Base-by-base conservation (phyloP, 257 asterid genomes). In the Solanum acaule region DNA sequence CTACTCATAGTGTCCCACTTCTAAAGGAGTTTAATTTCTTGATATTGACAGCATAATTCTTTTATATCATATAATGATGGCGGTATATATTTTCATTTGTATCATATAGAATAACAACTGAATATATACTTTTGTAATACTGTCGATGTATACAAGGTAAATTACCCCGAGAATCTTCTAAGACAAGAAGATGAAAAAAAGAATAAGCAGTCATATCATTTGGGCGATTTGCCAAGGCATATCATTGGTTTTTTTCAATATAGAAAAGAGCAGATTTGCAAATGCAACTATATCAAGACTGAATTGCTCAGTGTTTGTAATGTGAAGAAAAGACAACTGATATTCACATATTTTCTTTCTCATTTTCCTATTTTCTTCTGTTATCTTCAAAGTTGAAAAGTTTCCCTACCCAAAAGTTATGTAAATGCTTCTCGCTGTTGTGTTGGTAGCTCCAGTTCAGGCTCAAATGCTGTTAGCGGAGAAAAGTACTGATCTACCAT, bases 401-500 rank as follows among this genome's bases (percentile, higher is more conserved):
- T 46, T 81, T 35, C 86, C 29, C 70, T 10, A 29, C 44, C 42
- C 49, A 61, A 18, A 78, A 42, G 79, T 88, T 88, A 94, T 44
- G 92, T 81, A 89, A 95, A 95, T n/a, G 99, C 98, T 93, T 97
- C 98, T 78, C 98, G 92, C 87, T 92, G 94, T 87, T 92, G 88
- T 23, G 94, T 94, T 68, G 99, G 98, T 65, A 97, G 95, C 76
- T 96, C 93, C 27, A 97, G 95, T 63, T 96, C 98, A 84, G 98
- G 98, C 92, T 96, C 99, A 20, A 85, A 83, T 34, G 96, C 95
- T 68, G 94, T 90, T 56, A 94, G 86, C 20, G 93, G 95, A 61
- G 95, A 81, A 49, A 97, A 94, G 90, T 97, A 97, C 89, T 89
- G 92, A 89, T 95, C 98, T 44, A 97, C 96, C 99, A 97, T 97